Evolutionary conservation across 495 filamentous ascomycete genomes (phyloP).

Genomic region (Penicillium dipodomyicola): DNA sequence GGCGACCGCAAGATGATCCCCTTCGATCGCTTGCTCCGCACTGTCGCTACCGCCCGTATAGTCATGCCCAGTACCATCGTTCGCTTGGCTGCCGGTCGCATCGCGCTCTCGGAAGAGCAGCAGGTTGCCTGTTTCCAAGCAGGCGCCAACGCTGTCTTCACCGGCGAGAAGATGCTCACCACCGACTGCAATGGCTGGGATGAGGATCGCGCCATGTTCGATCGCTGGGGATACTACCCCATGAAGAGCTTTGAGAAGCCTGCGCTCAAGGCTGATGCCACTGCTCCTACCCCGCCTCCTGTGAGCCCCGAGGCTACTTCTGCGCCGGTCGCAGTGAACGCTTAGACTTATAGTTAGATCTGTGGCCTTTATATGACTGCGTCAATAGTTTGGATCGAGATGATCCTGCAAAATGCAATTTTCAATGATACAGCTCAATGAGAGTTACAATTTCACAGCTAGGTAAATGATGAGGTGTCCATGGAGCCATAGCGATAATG

Average conservation of each 20-base stretch:
- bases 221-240: conserved; percentile 69
- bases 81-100: conserved; percentile 74
- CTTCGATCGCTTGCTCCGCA: conserved; percentile 70
- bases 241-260: conserved; percentile 57
- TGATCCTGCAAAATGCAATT: background rate
- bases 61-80: conserved; percentile 79
- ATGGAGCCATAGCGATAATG: background rate
- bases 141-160: conserved; percentile 85
- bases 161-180: conserved; percentile 89
- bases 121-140: conserved; percentile 82
- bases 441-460: background rate
- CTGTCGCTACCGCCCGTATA: conserved; percentile 74
- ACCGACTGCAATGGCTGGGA: conserved; percentile 87
- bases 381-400: conserved; percentile 1
- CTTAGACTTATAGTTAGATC: conserved; percentile 12
- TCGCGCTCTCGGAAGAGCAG: conserved; percentile 75
- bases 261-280: conserved; percentile 6
- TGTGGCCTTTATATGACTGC: background rate
- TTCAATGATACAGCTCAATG: background rate
- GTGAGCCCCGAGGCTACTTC: conserved; percentile 18
- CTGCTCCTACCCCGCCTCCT: conserved; percentile 13
- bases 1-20: conserved; percentile 66
- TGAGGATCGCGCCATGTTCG: conserved; percentile 77
- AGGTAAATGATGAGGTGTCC: background rate
- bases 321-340: conserved; percentile 31